Percentiles rank a stretch among this genome's conserved stretches.
These are phyloP conservation scores for Paulownia fortunei DNA, from an alignment of 257 asterid species.

Conservation along the genomic window DNA sequence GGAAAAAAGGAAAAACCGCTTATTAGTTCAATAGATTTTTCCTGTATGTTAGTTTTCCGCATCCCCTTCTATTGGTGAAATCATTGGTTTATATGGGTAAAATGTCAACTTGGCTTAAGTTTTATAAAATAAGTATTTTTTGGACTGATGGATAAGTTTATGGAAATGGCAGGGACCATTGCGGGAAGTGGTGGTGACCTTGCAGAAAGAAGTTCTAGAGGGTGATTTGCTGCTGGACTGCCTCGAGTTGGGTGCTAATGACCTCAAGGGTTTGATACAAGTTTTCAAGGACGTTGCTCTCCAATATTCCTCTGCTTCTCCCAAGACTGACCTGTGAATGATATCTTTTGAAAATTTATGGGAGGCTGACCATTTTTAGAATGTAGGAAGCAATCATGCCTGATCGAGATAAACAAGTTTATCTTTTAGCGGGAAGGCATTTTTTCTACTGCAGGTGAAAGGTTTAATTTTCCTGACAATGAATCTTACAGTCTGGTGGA, in stretches of 20 bases:
- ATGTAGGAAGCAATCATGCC: background rate
- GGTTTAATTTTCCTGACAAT: background rate
- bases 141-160: slow-evolving; percentile 1
- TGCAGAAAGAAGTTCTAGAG: slow-evolving; percentile 67
- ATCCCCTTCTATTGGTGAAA: background rate
- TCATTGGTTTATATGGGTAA: background rate
- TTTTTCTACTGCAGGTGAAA: background rate
- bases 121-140: background rate
- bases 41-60: background rate
- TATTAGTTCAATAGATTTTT: background rate
- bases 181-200: slow-evolving; percentile 54
- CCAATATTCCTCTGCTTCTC: slow-evolving; percentile 49
- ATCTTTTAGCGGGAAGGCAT: background rate
- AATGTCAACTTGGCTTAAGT: background rate
- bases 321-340: slow-evolving; percentile 56
- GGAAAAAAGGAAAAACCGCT: background rate
- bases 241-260: slow-evolving; percentile 68
- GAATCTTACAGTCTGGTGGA: background rate
- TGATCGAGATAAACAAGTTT: background rate
- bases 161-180: slow-evolving; percentile 67
- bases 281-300: slow-evolving; percentile 60
- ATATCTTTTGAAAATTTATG: background rate
- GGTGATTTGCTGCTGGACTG: slow-evolving; percentile 81
- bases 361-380: background rate
- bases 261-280: slow-evolving; percentile 61